phyloP scores from a whole-genome alignment of 2,329 filamentous ascomycete species.

The Fusarium algeriense region DNA sequence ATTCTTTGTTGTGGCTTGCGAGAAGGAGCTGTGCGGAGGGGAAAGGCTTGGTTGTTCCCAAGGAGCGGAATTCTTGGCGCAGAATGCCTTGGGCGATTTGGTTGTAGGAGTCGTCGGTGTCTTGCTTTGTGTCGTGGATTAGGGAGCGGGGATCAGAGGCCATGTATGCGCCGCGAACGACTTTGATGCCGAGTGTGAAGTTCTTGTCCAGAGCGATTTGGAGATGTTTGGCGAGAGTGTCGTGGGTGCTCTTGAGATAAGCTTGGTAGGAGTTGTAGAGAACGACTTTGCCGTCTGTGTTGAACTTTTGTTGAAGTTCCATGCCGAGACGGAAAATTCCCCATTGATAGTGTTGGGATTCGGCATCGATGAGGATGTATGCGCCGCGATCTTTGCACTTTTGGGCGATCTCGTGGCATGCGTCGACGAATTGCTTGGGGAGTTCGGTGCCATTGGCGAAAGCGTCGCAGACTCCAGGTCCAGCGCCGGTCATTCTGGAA shows the following conservation, averaged over 20 bases:
- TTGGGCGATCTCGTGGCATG: slow-evolving; percentile 56
- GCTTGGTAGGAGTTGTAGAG: slow-evolving; percentile 68
- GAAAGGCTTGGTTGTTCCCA: slow-evolving; percentile 56
- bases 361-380: slow-evolving; percentile 61
- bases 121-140: slow-evolving; percentile 66
- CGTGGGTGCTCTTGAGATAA: slow-evolving; percentile 63
- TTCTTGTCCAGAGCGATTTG: slow-evolving; percentile 57
- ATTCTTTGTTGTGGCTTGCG: slow-evolving; percentile 64
- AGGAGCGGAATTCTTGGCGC: slow-evolving; percentile 54
- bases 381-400: slow-evolving; percentile 55
- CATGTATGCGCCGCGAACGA: slow-evolving; percentile 69
- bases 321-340: slow-evolving; percentile 53
- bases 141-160: slow-evolving; percentile 60
- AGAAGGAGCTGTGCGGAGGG: slow-evolving; percentile 63
- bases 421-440: slow-evolving; percentile 57
- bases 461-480: slow-evolving; percentile 54
- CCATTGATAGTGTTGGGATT: slow-evolving; percentile 59
- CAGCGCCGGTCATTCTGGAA: slow-evolving; percentile 58
- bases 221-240: slow-evolving; percentile 60
- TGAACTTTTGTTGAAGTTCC: slow-evolving; percentile 55
- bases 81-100: slow-evolving; percentile 61
- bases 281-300: slow-evolving; percentile 52
- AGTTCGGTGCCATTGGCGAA: slow-evolving; percentile 52
- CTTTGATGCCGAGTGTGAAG: slow-evolving; percentile 67
- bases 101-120: slow-evolving; percentile 66